Percentiles rank a stretch among this genome's conserved stretches.
These are phyloP conservation scores for Myxozyma sirexii DNA, from an alignment of 805 yeast species.

Conservation along the genomic window DNA sequence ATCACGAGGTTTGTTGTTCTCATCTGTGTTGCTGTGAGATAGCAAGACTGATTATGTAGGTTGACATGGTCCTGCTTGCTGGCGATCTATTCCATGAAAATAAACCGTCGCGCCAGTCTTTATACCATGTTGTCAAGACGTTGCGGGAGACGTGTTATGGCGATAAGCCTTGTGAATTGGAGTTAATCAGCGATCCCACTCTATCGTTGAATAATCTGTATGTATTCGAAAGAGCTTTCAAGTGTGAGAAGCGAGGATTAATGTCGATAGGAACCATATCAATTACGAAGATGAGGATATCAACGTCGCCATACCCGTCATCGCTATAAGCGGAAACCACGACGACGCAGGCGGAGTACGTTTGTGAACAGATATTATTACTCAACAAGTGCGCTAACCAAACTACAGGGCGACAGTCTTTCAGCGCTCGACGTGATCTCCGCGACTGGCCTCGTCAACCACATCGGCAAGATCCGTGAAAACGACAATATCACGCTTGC, in stretches of 20 bases:
- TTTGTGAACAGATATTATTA: not conserved
- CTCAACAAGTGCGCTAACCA: not conserved
- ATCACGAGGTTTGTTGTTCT: slow-evolving; percentile 52
- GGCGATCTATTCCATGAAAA: slow-evolving; percentile 93
- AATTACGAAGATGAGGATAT: slow-evolving; percentile 90
- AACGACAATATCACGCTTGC: slow-evolving; percentile 71
- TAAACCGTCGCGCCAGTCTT: slow-evolving; percentile 82
- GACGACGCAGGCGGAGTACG: slow-evolving; percentile 94
- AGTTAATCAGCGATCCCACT: slow-evolving; percentile 77
- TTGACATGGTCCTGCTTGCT: slow-evolving; percentile 86
- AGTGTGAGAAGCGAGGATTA: too few species aligned
- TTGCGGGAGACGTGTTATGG: slow-evolving; percentile 76
- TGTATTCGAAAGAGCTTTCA: too few species aligned
- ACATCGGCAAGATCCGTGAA: slow-evolving; percentile 80
- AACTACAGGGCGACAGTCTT: slow-evolving; percentile 47
- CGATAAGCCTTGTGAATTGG: slow-evolving; percentile 83
- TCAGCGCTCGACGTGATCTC: slow-evolving; percentile 85
- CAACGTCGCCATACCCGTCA: slow-evolving; percentile 85
- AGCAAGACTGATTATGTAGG: slow-evolving; percentile 32
- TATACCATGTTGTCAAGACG: slow-evolving; percentile 78
- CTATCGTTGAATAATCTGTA: slow-evolving; percentile 55
- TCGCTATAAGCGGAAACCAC: slow-evolving; percentile 93
- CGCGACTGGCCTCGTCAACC: slow-evolving; percentile 81
- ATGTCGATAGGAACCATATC: slow-evolving; percentile 67
- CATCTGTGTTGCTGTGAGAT: not conserved